Conservation (phyloP, 768 basidiomycete genomes). For the Podaxis sp. region DNA sequence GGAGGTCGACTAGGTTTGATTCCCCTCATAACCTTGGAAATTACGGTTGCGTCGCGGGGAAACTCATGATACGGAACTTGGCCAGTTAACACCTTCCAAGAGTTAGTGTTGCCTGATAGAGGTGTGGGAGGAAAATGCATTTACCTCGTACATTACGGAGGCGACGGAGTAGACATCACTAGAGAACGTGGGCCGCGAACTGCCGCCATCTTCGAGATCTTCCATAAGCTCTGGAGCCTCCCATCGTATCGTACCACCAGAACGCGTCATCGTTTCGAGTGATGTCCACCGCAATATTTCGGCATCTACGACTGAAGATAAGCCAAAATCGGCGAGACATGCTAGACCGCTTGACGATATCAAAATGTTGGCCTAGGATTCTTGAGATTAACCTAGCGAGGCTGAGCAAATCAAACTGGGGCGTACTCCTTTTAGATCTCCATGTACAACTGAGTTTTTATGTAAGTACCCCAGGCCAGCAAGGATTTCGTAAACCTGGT, state of each 20-base stretch:
- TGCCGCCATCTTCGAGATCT: slow-evolving; percentile 2
- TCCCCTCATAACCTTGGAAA: slow-evolving; percentile 20
- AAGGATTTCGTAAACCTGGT: slow-evolving; percentile 13
- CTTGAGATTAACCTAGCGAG: too few relatives aligned
- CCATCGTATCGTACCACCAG: slow-evolving; percentile 22
- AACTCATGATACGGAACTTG: slow-evolving; percentile 25
- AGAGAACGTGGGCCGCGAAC: slow-evolving; percentile 6
- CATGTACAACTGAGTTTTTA: slow-evolving; percentile 15
- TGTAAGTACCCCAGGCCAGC: slow-evolving; percentile 18
- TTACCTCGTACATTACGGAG: slow-evolving; percentile 23
- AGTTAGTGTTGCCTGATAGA: too few relatives aligned
- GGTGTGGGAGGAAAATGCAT: too few relatives aligned
- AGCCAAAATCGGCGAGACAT: slow-evolving; percentile 22
- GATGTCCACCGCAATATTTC: slow-evolving; percentile 18
- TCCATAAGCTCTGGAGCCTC: slow-evolving; percentile 24
- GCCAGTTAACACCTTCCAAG: slow-evolving; percentile 23
- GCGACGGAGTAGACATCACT: slow-evolving; percentile 23
- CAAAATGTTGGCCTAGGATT: slow-evolving; percentile 19
- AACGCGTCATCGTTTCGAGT: slow-evolving; percentile 11
- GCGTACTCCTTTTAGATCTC: slow-evolving; percentile 22
- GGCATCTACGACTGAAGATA: slow-evolving; percentile 16
- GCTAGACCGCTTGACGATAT: slow-evolving; percentile 17
- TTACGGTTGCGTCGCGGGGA: slow-evolving; percentile 19
- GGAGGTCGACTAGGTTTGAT: slow-evolving; percentile 19
- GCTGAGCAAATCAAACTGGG: not conserved